A percentile compares a stretch with the other conserved stretches of the same genome.
These are phyloP conservation scores for Nakazawaea ernobii DNA, from an alignment of 805 yeast species.

Conservation along the genomic window DNA sequence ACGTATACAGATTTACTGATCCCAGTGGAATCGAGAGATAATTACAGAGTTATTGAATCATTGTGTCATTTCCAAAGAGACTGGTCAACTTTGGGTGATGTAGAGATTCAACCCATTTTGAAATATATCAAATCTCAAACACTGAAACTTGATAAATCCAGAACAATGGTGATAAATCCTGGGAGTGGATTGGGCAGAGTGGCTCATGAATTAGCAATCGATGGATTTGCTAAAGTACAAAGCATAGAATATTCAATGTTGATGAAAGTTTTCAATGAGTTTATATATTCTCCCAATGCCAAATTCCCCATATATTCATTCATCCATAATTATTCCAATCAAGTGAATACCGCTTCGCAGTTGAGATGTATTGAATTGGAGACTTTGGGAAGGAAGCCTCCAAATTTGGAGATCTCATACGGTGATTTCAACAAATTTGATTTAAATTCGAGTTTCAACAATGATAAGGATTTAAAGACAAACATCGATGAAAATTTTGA, in stretches of 20 bases:
- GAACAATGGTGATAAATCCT: conserved; percentile 63
- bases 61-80: conserved; percentile 76
- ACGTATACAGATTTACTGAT: conserved; percentile 37
- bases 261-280: conserved; percentile 68
- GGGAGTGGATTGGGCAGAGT: conserved; percentile 86
- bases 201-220: conserved; percentile 53
- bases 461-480: too few species aligned
- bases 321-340: conserved; percentile 67
- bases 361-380: conserved; percentile 32
- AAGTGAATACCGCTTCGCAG: conserved; percentile 42
- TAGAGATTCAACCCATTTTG: conserved; percentile 49
- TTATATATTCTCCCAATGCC: conserved; percentile 33
- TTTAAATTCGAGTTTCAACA: conserved; percentile 9
- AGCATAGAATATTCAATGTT: conserved; percentile 72
- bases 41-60: conserved; percentile 55
- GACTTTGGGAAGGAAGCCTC: conserved; percentile 33
- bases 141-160: conserved; percentile 22
- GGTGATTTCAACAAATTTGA: conserved; percentile 63
- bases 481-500: conserved; percentile 26
- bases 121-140: conserved; percentile 42
- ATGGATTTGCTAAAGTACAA: conserved; percentile 45
- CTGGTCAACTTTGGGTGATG: conserved; percentile 50
- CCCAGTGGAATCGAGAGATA: conserved; percentile 18
- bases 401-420: conserved; percentile 39
- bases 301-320: conserved; percentile 38